Base-by-base conservation (phyloP, 2,329 filamentous ascomycete species). In the Fusarium denticulatum region DNA sequence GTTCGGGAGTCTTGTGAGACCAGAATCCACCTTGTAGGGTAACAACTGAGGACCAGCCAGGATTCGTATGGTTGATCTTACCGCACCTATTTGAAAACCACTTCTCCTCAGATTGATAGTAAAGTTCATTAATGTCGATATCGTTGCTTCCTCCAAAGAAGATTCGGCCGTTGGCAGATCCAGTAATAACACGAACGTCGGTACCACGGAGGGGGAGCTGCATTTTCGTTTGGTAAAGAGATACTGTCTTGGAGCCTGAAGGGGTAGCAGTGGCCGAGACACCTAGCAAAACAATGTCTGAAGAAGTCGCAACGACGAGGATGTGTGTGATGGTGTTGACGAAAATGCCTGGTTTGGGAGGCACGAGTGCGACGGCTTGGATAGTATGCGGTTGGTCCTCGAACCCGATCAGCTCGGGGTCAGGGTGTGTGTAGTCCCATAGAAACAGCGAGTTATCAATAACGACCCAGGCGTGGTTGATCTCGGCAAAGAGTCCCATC, bases 381-480 rank as follows among this genome's bases (percentile, higher is more conserved):
- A 99, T 98, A 74, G 91, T 94, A 80, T 97, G 91, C 12, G 91
- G 87, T 81, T 96, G 93, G 76, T 97, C 95, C 81, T 98, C 96
- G 79, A 94, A 98, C 24, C 96, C 96, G 74, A 97, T 93, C 46
- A 98, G 87, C 80, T 97, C 94, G 10, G 96, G 94, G 76, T 96
- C 94, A n/a, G 94, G 91, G 80, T 94, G 90, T 12, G 95, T 97
- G 82, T 98, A 99, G 83, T 99, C 96, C 97, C 97, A 99, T 22
- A 99, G 87, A 81, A 98, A 99, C 49, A 99, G 87, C 71, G 94
- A 94, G 84, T 97, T 98, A 84, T 99, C 96, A 80, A 99, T 96
- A 30, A 94, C 91, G 62, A 97, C 93, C 93, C 95, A 99, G 36
- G 96, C 96, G 82, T 98, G 95, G 79, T 96, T 95, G 79, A 99